phyloP scores from a whole-genome alignment of 257 asterid genomes.

The Phtheirospermum japonicum region DNA sequence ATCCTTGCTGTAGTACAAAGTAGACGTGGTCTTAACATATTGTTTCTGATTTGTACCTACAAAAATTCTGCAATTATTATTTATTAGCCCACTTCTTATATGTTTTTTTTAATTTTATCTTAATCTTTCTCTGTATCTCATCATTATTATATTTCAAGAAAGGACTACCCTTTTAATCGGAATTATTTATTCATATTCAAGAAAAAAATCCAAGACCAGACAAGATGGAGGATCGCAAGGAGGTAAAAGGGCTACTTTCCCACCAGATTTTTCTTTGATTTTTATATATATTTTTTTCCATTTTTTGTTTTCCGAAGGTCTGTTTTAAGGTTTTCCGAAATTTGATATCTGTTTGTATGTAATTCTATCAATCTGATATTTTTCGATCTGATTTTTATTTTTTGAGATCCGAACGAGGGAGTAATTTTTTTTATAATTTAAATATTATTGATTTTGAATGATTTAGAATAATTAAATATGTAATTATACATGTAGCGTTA shows the following conservation, averaged over 20 bases:
- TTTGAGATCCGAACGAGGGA: too few relatives aligned
- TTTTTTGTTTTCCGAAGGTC: too few relatives aligned
- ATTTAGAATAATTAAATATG: too few relatives aligned
- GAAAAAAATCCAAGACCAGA: constrained; percentile 18
- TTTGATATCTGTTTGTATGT: too few relatives aligned
- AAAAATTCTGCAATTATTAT: constrained; percentile 21
- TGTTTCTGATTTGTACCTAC: constrained; percentile 25
- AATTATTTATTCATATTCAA: constrained; percentile 12
- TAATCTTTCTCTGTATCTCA: constrained; percentile 10
- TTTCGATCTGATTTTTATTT: too few relatives aligned
- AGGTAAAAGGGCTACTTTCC: constrained; percentile 33
- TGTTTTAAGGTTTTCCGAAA: too few relatives aligned
- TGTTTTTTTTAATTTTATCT: constrained; percentile 14
- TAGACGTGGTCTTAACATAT: constrained; percentile 14
- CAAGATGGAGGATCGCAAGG: constrained; percentile 54
- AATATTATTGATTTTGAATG: too few relatives aligned
- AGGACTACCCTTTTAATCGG: background rate
- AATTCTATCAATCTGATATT: too few relatives aligned
- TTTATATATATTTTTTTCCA: background rate
- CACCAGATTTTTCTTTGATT: background rate
- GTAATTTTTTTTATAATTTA: too few relatives aligned
- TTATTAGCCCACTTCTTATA: constrained; percentile 22
- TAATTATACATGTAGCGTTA: too few relatives aligned
- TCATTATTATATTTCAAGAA: background rate
- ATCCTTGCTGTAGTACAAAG: background rate